Conservation (phyloP, 441 rosid genomes). For the Arabidopsis hybrid region DNA sequence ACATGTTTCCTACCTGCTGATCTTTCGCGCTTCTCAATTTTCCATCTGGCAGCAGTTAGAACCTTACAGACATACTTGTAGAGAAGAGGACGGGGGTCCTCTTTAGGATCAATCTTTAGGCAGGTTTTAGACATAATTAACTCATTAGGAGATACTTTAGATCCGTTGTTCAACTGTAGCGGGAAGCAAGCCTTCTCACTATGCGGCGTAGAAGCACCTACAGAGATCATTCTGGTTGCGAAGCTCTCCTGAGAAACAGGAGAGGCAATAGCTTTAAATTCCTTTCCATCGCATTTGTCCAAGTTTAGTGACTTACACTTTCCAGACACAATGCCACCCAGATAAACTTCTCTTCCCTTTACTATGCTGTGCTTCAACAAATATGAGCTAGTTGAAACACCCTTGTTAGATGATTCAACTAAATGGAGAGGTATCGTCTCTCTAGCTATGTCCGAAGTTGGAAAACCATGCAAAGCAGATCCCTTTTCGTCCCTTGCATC, state of each 20-base stretch:
- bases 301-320: conserved; percentile 48
- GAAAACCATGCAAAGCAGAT: conserved; percentile 44
- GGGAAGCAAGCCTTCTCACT: conserved; percentile 48
- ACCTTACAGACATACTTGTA: conserved; percentile 58
- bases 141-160: conserved; percentile 39
- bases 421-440: conserved; percentile 54
- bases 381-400: conserved; percentile 63
- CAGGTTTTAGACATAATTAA: conserved; percentile 46
- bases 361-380: conserved; percentile 57
- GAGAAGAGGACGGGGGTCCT: conserved; percentile 81
- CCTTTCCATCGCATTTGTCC: conserved; percentile 53
- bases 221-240: conserved; percentile 54
- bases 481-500: conserved; percentile 41
- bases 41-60: conserved; percentile 75
- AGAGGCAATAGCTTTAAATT: conserved; percentile 66
- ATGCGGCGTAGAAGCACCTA: conserved; percentile 52
- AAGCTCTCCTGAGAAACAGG: conserved; percentile 89
- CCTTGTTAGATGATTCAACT: conserved; percentile 72
- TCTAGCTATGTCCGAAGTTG: conserved; percentile 42
- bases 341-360: conserved; percentile 43
- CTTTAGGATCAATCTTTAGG: conserved; percentile 52
- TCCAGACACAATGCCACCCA: conserved; percentile 43
- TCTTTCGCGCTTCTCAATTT: conserved; percentile 63
- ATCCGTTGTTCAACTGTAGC: conserved; percentile 42
- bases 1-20: conserved; percentile 60